Percentiles rank a stretch among this genome's conserved stretches.
phyloP scores from a whole-genome alignment of 495 filamentous ascomycete species.

The Talaromyces wortmannii region DNA sequence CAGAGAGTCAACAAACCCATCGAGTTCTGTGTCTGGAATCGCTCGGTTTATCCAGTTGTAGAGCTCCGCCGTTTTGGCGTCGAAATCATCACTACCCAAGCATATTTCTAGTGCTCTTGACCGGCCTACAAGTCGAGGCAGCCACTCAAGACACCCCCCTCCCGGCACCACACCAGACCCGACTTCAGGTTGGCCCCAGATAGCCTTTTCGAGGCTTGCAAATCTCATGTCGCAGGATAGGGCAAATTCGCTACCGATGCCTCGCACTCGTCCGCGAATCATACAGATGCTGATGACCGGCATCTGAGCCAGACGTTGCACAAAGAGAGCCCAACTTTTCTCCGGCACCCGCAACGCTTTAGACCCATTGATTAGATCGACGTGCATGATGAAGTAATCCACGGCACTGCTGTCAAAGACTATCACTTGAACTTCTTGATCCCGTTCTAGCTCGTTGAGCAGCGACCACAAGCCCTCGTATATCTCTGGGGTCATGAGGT shows the following conservation, averaged over 20 bases:
- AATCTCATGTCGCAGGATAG: background rate
- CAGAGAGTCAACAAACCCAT: background rate
- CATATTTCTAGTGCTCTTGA: background rate
- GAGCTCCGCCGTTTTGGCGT: background rate
- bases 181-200: background rate
- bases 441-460: background rate
- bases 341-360: background rate
- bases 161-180: background rate
- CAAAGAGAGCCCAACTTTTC: background rate
- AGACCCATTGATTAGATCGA: background rate
- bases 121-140: background rate
- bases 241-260: background rate
- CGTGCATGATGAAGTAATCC: background rate
- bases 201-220: background rate
- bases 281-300: background rate
- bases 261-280: background rate
- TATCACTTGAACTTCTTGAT: background rate
- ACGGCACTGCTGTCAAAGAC: background rate
- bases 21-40: background rate
- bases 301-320: background rate
- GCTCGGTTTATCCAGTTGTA: background rate
- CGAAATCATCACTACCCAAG: background rate
- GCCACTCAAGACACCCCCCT: background rate
- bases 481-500: background rate
- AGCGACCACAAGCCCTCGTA: background rate